A percentile compares a stretch with the other conserved stretches of the same genome.
These are phyloP conservation scores for Plectosphaerella plurivora DNA, from an alignment of 2,329 filamentous ascomycete species.

Conservation along the genomic window DNA sequence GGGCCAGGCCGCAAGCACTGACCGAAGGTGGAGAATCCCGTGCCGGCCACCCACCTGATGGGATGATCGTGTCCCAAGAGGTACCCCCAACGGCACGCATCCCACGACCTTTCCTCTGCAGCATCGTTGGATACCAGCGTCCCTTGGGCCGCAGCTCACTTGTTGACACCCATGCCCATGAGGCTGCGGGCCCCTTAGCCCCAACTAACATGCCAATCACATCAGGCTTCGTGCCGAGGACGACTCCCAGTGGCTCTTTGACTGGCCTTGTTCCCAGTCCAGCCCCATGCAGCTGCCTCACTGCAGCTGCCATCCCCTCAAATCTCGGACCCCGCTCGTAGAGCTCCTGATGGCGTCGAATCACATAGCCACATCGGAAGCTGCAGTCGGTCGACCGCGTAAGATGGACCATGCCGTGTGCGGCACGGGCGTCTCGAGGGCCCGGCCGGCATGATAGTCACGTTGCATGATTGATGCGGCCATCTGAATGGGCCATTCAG, in stretches of 20 bases:
- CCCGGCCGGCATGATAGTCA: background rate
- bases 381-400: background rate
- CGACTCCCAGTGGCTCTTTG: background rate
- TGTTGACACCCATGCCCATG: background rate
- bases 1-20: background rate
- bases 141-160: background rate
- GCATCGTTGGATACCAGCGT: background rate
- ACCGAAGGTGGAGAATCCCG: background rate
- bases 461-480: background rate
- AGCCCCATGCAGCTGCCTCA: background rate
- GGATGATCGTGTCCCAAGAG: background rate
- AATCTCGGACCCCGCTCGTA: background rate
- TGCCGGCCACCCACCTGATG: background rate
- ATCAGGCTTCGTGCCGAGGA: background rate
- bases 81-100: background rate
- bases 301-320: background rate
- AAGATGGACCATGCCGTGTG: background rate
- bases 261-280: background rate
- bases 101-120: background rate
- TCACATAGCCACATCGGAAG: background rate
- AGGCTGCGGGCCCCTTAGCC: background rate
- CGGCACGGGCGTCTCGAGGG: background rate
- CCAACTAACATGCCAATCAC: constrained; percentile 7
- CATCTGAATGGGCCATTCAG: background rate
- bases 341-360: background rate